These are phyloP conservation scores for Paramecium tetraurelia DNA, from an alignment of 73 alveolate species.

Conservation along the genomic window DNA sequence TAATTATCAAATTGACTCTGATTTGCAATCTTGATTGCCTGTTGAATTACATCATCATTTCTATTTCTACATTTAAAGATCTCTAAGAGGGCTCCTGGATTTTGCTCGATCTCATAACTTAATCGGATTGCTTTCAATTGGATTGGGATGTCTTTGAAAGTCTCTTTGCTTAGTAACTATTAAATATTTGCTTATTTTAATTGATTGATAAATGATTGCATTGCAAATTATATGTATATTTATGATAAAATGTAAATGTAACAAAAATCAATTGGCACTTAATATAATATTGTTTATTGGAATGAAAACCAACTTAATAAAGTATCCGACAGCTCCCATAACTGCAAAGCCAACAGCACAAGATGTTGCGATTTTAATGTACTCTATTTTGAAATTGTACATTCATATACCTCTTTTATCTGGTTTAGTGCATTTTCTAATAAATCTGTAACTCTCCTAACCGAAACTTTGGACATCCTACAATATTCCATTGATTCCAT, in stretches of 20 bases:
- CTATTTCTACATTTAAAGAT: not conserved
- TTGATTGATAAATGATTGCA: not conserved
- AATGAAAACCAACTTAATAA: slow-evolving; percentile 83
- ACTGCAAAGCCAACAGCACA: slow-evolving; percentile 87
- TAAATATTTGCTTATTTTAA: slow-evolving; percentile 30
- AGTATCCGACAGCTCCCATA: slow-evolving; percentile 86
- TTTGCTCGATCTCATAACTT: not conserved
- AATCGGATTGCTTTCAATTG: not conserved
- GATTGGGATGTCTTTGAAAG: not conserved
- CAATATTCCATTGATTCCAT: slow-evolving; percentile 56
- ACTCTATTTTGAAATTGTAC: slow-evolving; percentile 62
- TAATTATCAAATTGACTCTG: not conserved
- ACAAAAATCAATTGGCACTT: slow-evolving; percentile 42
- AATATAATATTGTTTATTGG: slow-evolving; percentile 88
- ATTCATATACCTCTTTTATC: slow-evolving; percentile 74
- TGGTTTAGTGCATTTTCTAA: slow-evolving; percentile 86
- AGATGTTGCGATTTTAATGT: slow-evolving; percentile 77
- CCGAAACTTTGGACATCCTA: slow-evolving; percentile 66
- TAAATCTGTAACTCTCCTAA: slow-evolving; percentile 71
- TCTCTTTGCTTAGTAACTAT: not conserved
- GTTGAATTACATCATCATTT: not conserved
- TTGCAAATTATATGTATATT: not conserved
- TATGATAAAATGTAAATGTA: not conserved
- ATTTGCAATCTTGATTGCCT: not conserved
- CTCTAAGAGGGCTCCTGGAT: not conserved